Percentiles rank a stretch among this genome's conserved stretches.
These are phyloP conservation scores for Achlya hypogyna DNA, from an alignment of 352 stramenopile genomes.

Conservation along the genomic window DNA sequence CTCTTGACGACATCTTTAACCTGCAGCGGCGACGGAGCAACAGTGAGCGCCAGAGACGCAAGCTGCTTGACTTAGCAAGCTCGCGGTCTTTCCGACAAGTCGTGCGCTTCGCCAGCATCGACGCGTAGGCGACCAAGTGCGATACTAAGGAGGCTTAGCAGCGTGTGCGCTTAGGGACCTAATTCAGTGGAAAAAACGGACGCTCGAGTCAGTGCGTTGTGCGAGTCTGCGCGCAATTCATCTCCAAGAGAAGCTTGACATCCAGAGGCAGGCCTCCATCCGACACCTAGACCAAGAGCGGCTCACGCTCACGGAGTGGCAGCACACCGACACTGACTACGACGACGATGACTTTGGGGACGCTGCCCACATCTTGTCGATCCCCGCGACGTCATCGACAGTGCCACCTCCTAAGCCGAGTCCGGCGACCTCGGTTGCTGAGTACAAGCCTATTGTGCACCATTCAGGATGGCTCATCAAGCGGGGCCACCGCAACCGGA, in stretches of 20 bases:
- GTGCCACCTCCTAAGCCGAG: slow-evolving; percentile 43
- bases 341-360: slow-evolving; percentile 23
- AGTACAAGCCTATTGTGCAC: slow-evolving; percentile 74
- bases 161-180: no score
- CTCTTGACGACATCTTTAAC: neutral
- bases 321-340: slow-evolving; percentile 54
- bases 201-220: slow-evolving; percentile 19
- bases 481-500: slow-evolving; percentile 58
- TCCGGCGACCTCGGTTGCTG: slow-evolving; percentile 1
- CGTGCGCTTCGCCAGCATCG: neutral
- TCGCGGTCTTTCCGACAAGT: slow-evolving; percentile 1
- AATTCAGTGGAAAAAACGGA: slow-evolving; percentile 69
- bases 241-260: slow-evolving; percentile 8
- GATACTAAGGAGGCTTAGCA: no score
- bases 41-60: neutral
- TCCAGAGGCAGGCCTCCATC: neutral
- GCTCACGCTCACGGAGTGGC: neutral
- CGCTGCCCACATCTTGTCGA: slow-evolving; percentile 22
- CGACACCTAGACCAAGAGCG: neutral
- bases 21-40: neutral
- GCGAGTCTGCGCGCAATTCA: slow-evolving; percentile 12
- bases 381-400: slow-evolving; percentile 47
- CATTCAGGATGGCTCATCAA: slow-evolving; percentile 86
- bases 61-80: neutral
- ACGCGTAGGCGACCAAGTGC: neutral